Conservation (phyloP, 1,284 basidiomycete species). For the Limonomyces culmigenus region DNA sequence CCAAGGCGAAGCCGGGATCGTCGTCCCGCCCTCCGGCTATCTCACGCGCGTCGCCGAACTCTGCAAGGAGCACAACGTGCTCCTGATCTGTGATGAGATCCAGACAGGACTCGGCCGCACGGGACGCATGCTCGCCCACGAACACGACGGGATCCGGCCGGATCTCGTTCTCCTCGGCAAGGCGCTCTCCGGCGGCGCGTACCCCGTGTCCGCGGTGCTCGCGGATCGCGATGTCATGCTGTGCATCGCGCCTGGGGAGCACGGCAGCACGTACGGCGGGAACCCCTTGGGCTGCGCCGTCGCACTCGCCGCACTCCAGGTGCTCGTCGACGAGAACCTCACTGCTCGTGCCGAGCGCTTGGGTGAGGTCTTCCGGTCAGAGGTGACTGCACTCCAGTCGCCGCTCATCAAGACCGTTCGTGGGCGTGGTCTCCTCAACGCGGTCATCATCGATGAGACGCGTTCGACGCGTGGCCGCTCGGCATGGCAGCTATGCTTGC, state of each 20-base stretch:
- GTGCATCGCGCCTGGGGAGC: constrained; percentile 92
- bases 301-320: constrained; percentile 79
- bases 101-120: constrained; percentile 84
- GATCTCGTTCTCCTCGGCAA: constrained; percentile 93
- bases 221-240: constrained; percentile 87
- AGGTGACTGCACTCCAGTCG: constrained; percentile 46
- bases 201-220: constrained; percentile 91
- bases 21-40: constrained; percentile 87
- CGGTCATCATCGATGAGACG: constrained; percentile 83
- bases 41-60: constrained; percentile 61
- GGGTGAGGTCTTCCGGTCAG: constrained; percentile 69
- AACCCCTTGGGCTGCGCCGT: constrained; percentile 95
- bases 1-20: constrained; percentile 97
- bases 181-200: constrained; percentile 91
- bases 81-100: constrained; percentile 95
- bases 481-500: constrained; percentile 91
- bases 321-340: constrained; percentile 78
- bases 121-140: constrained; percentile 76
- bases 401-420: constrained; percentile 63
- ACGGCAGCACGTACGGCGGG: constrained; percentile 94
- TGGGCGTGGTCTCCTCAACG: constrained; percentile 83
- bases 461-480: constrained; percentile 62
- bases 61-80: constrained; percentile 88
- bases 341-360: constrained; percentile 63
- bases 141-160: constrained; percentile 81